These are phyloP conservation scores for Glycine tomentella DNA, from an alignment of 306 rosid genomes.

Conservation along the genomic window DNA sequence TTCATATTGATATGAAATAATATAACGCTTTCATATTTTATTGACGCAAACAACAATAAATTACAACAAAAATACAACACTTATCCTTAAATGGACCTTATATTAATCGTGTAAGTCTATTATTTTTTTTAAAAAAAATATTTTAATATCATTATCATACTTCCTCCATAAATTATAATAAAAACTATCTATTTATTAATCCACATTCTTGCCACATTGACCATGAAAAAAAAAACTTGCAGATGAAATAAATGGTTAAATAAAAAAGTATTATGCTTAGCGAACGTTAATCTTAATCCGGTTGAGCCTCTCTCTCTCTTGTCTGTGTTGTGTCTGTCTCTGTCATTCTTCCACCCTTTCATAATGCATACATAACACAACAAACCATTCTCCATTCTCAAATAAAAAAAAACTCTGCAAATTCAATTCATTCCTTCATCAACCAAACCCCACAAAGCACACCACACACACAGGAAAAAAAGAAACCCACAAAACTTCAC, in stretches of 20 bases:
- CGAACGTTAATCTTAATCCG: constrained; percentile 46
- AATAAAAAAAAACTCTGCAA: neutral
- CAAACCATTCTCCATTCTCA: neutral
- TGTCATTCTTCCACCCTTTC: constrained; percentile 16
- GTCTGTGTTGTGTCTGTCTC: constrained; percentile 27
- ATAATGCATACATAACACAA: constrained; percentile 12
- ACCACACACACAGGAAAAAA: neutral
- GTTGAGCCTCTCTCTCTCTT: neutral
- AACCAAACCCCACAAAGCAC: neutral
- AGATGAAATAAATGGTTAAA: neutral
- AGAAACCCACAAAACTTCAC: neutral
- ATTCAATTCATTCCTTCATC: constrained; percentile 21
- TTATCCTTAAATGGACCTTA: no score
- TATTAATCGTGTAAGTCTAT: no score
- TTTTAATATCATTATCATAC: neutral
- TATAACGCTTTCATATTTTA: no score
- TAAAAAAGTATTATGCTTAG: constrained; percentile 37
- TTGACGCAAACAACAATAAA: no score
- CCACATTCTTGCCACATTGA: no score
- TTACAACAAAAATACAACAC: no score
- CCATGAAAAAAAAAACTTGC: no score
- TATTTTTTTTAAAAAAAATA: neutral
- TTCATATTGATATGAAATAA: no score
- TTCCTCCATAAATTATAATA: neutral
- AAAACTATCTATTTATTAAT: no score